Percentiles rank a stretch among this genome's conserved stretches.
Conservation (phyloP, 2,329 filamentous ascomycete genomes). For the Gyromitra esculenta region DNA sequence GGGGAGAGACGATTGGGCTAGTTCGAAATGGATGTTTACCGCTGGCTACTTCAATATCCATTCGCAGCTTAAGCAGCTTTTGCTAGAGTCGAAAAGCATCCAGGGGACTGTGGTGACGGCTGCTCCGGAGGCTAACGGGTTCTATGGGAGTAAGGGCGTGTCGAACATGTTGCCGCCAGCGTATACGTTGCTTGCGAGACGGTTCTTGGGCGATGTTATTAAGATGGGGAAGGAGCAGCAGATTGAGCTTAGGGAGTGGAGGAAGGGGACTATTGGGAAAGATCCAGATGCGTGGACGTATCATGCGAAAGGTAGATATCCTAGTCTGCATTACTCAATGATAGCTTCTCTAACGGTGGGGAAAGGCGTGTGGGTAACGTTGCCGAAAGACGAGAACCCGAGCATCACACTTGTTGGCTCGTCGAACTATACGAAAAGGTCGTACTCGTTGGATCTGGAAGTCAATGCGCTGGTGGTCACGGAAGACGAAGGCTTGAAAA, state of each 20-base stretch:
- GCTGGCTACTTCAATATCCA: conserved; percentile 99
- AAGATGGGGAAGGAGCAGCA: conserved; percentile 66
- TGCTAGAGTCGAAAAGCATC: conserved; percentile 76
- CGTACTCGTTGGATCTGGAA: conserved; percentile 91
- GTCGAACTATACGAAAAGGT: conserved; percentile 94
- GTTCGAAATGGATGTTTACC: conserved; percentile 91
- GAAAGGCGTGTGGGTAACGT: conserved; percentile 76
- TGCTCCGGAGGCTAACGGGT: conserved; percentile 92
- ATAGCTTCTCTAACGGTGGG: neutral
- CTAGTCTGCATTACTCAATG: neutral
- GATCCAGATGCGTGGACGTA: conserved; percentile 89
- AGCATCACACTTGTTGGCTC: conserved; percentile 86
- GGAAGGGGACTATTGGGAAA: conserved; percentile 79
- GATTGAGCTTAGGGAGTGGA: conserved; percentile 87
- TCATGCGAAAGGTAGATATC: conserved; percentile 80
- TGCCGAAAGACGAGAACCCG: conserved; percentile 72
- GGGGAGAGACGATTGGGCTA: conserved; percentile 66
- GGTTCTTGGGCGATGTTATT: conserved; percentile 75
- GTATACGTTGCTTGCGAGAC: conserved; percentile 86
- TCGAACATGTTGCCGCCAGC: conserved; percentile 90
- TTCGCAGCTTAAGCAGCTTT: conserved; percentile 78
- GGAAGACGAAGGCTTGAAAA: conserved; percentile 75
- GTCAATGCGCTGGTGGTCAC: conserved; percentile 89
- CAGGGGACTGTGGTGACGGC: conserved; percentile 89
- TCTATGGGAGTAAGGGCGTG: conserved; percentile 86